phyloP scores from a whole-genome alignment of 1,284 basidiomycete species.

The Ganoderma meredithae region DNA sequence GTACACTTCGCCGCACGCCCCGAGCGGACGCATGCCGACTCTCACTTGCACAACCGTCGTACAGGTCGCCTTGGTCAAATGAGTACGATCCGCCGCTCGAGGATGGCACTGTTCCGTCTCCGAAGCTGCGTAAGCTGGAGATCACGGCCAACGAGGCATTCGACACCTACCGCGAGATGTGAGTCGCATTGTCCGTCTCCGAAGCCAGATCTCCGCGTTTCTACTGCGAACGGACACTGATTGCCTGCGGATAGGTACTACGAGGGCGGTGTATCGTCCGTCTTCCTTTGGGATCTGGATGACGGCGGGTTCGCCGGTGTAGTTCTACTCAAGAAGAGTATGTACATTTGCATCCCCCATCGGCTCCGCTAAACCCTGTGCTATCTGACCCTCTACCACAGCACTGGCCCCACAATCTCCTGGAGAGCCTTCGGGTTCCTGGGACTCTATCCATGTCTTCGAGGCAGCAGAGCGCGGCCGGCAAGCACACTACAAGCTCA shows the following conservation, averaged over 20 bases:
- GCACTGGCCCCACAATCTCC: slow-evolving; percentile 63
- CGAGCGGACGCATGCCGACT: neutral
- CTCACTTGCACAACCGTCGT: slow-evolving; percentile 22
- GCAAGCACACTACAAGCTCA: slow-evolving; percentile 96
- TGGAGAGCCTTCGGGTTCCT: slow-evolving; percentile 80
- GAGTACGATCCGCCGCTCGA: slow-evolving; percentile 90
- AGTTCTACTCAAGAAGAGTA: slow-evolving; percentile 95
- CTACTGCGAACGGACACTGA: neutral
- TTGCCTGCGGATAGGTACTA: slow-evolving; percentile 74
- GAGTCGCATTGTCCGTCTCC: slow-evolving; percentile 35
- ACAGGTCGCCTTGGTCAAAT: slow-evolving; percentile 97
- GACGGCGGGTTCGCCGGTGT: slow-evolving; percentile 97
- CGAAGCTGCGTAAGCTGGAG: slow-evolving; percentile 91
- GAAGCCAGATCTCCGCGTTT: neutral
- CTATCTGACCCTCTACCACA: slow-evolving; percentile 38
- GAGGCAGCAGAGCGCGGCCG: slow-evolving; percentile 91
- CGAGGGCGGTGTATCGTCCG: slow-evolving; percentile 96
- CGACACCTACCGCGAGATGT: slow-evolving; percentile 97
- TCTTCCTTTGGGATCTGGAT: slow-evolving; percentile 98
- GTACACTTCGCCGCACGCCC: neutral
- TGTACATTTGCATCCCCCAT: slow-evolving; percentile 40
- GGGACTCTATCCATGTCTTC: slow-evolving; percentile 99
- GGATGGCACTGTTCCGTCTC: slow-evolving; percentile 86
- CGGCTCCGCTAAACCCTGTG: neutral
- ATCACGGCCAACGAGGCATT: slow-evolving; percentile 95